Evolutionary conservation across 805 yeast genomes (phyloP).

Genomic region (Kregervanrija pseudodelftensis): DNA sequence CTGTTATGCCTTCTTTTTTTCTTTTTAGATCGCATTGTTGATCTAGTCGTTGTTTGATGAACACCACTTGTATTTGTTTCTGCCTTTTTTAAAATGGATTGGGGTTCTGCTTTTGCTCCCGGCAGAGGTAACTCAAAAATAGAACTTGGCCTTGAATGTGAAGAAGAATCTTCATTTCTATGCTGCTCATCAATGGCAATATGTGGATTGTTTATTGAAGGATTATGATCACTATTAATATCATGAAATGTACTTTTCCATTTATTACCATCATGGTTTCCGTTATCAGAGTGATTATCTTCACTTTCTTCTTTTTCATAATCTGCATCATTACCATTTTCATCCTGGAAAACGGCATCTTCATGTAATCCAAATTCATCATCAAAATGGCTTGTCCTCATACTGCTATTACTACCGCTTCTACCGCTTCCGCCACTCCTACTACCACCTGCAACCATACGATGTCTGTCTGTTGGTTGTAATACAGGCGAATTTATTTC

Average conservation of each 20-base stretch:
- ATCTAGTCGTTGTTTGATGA: not conserved
- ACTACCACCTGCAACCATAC: constrained; percentile 7
- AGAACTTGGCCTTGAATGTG: not conserved
- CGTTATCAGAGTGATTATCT: not conserved
- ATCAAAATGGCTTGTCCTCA: not conserved
- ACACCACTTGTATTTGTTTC: not conserved
- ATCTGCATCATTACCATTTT: constrained; percentile 1
- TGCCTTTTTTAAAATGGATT: constrained; percentile 1
- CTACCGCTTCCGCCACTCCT: not conserved
- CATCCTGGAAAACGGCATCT: not conserved
- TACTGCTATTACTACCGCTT: not conserved
- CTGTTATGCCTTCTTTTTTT: constrained; percentile 1
- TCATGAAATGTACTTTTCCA: not conserved
- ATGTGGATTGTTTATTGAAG: no score
- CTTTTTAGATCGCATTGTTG: not conserved
- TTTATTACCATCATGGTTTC: not conserved
- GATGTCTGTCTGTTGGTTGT: constrained; percentile 9
- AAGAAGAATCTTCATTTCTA: constrained; percentile 1
- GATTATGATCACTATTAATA: not conserved
- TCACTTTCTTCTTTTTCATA: constrained; percentile 1
- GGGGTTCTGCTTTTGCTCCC: not conserved
- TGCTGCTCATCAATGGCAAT: constrained; percentile 3
- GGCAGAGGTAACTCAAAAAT: no score
- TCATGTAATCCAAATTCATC: constrained; percentile 2
- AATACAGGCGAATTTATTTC: not conserved